Evolutionary conservation across 2,329 filamentous ascomycete species (phyloP).

Genomic region (Orbilia oligospora): DNA sequence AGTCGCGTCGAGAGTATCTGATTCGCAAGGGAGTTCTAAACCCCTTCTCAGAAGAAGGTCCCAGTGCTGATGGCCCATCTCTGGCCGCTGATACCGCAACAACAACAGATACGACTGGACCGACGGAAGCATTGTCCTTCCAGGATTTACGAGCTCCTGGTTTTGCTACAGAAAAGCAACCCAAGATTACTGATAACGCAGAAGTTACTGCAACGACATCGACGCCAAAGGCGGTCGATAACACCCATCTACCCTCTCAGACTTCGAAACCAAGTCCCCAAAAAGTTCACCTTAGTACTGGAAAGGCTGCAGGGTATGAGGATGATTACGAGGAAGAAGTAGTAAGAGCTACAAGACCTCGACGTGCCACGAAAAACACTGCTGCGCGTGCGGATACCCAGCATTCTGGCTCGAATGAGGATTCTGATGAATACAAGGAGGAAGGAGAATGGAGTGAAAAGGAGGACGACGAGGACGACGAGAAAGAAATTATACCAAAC

Average conservation of each 20-base stretch:
- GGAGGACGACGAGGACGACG: slow-evolving; percentile 65
- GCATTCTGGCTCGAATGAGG: slow-evolving; percentile 65
- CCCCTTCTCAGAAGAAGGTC: slow-evolving; percentile 84
- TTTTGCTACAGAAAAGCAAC: slow-evolving; percentile 72
- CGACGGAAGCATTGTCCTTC: slow-evolving; percentile 72
- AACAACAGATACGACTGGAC: neutral
- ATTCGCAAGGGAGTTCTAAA: slow-evolving; percentile 98
- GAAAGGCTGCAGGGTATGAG: slow-evolving; percentile 71
- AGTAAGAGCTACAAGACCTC: slow-evolving; percentile 68
- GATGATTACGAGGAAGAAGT: slow-evolving; percentile 62
- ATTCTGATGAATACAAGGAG: slow-evolving; percentile 66
- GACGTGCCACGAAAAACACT: slow-evolving; percentile 67
- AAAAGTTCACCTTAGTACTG: slow-evolving; percentile 69
- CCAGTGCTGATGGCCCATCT: slow-evolving; percentile 74
- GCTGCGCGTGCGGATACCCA: slow-evolving; percentile 66
- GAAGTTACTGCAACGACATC: slow-evolving; percentile 72
- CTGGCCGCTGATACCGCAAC: slow-evolving; percentile 82
- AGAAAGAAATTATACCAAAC: slow-evolving; percentile 53
- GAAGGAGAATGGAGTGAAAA: slow-evolving; percentile 61
- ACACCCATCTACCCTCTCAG: neutral
- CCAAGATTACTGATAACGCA: slow-evolving; percentile 65
- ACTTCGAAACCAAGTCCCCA: slow-evolving; percentile 6
- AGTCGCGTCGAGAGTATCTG: slow-evolving; percentile 84
- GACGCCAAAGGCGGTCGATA: neutral
- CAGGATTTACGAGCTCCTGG: slow-evolving; percentile 81